Base-by-base conservation (phyloP, 176 grass and related monocot species). In the Oryza longistaminata region DNA sequence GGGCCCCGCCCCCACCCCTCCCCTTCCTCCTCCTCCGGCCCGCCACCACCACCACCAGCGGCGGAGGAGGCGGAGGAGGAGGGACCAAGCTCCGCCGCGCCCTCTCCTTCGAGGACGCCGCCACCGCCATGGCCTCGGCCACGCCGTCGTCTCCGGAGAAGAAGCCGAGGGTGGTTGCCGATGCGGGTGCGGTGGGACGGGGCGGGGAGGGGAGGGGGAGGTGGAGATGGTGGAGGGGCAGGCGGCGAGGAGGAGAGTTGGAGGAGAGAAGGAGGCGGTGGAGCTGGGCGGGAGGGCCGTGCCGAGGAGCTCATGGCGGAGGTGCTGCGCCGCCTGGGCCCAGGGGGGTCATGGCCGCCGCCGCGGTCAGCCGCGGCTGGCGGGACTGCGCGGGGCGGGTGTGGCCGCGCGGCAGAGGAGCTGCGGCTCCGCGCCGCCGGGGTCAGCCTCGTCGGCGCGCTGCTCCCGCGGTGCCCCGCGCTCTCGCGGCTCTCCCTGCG, bases 321-420 rank as follows among this genome's bases (percentile, higher is more conserved):
- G 21, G 91, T 92, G 3, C 80, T 77, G n/a, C 87, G 80, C 37
- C 89, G 85, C 37, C 27, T 88, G 25, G 92, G 6, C 93, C 96
- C 25, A 21, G 86, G 34, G 79, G 80, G 3, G 89, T 86, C 43
- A 64, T 95, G 42, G 83, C 80, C 62, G 89, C 85, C 4, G 64
- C 81, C 13, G 77, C 76, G 53, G 79, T 65, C 40, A 76, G 66
- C 45, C 85, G 92, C 65, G 69, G 93, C 37, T 98, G 89, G 37
- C 48, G 91, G 88, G 58, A 92, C 80, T 99, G 77, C 93, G 93
- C 94, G 33, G 84, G 43, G 65, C 83, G 90, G 26, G 87, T 90
- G 62, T 98, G 93, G 93, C 81, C 81, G 88, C 3, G 89, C 86
- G 1, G 83, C 93, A 26, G 91, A 96, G 82, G 96, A 96, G 78